Evolutionary conservation across 2,329 filamentous ascomycete species (phyloP), one percentile per base, ranked within the genome.

Genomic region (Botrytis fabae): DNA sequence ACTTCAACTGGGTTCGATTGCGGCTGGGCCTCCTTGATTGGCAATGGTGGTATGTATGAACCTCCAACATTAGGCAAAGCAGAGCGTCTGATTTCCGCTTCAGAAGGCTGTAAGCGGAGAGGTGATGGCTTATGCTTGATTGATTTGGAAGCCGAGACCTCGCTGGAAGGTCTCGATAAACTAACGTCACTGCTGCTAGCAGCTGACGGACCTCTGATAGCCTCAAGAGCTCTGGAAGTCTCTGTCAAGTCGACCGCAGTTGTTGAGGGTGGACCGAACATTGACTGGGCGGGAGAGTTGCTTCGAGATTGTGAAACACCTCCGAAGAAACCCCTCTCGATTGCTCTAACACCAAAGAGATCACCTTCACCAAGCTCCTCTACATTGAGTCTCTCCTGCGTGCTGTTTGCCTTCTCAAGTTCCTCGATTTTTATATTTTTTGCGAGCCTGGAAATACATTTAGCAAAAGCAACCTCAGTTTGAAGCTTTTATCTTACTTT

Each of bases 311-410:
- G 75, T 40, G 75, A 60, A 18, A 76, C 75, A 25, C 75, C 75
- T 12, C 75, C 75, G 38, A 68, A 76, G 44, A 69, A 75, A 10
- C 75, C 75, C 38, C 64, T 59, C 28, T 76, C 73, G 38, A 76
- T 73, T n/a, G 75, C 75, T 73, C 74, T 62, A 35, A 76, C 65
- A 46, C 75, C 75, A 62, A 76, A 76, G 35, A 75, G 73, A 75
- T 76, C 72, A 18, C 68, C 72, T 64, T 70, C 66, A 54, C 65
- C 72, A 22, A 73, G 68, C 14, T 73, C 66, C 38, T 70, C 62
- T 51, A 71, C 18, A 28, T 73, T 70, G 22, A 71, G 60, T 32
- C 44, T 70, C 66, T 73, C 72, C 7, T 63, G 46, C 9, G 60
- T 60, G 32, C 61, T 73, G n/a, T 64, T 69, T 51, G 66, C 66